Conservation (phyloP, 2,329 filamentous ascomycete species). For the Claviceps arundinis region DNA sequence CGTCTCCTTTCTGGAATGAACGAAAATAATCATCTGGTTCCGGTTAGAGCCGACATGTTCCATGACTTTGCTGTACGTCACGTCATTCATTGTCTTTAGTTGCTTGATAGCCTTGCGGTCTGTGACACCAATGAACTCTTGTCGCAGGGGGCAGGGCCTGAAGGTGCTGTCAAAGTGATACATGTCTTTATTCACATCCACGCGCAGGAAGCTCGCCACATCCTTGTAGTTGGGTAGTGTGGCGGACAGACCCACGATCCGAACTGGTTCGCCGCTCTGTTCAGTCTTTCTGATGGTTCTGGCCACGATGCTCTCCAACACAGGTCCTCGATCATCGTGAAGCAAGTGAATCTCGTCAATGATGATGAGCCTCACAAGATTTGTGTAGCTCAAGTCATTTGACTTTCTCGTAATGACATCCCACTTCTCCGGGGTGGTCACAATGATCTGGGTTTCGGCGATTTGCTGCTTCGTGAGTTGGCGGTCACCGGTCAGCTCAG, state of each 20-base stretch:
- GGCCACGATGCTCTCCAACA: conserved; percentile 92
- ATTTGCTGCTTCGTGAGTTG: conserved; percentile 99
- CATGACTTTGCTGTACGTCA: conserved; percentile 93
- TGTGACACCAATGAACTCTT: conserved; percentile 94
- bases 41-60: conserved; percentile 87
- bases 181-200: conserved; percentile 70
- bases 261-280: conserved; percentile 85
- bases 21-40: conserved; percentile 98
- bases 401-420: conserved; percentile 98
- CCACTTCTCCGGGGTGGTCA: conserved; percentile 98
- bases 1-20: conserved; percentile 95
- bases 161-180: conserved; percentile 96
- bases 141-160: conserved; percentile 83
- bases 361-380: conserved; percentile 87
- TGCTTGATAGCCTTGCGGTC: conserved; percentile 99
- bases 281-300: conserved; percentile 86
- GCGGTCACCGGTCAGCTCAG: conserved; percentile 93
- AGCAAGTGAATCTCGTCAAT: conserved; percentile 97
- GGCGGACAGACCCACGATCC: conserved; percentile 83
- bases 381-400: conserved; percentile 92
- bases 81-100: conserved; percentile 97
- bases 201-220: conserved; percentile 87
- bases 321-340: conserved; percentile 92
- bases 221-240: conserved; percentile 94
- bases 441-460: conserved; percentile 91